These are phyloP conservation scores for Boechera stricta DNA, from an alignment of 345 rosid species.

Conservation along the genomic window DNA sequence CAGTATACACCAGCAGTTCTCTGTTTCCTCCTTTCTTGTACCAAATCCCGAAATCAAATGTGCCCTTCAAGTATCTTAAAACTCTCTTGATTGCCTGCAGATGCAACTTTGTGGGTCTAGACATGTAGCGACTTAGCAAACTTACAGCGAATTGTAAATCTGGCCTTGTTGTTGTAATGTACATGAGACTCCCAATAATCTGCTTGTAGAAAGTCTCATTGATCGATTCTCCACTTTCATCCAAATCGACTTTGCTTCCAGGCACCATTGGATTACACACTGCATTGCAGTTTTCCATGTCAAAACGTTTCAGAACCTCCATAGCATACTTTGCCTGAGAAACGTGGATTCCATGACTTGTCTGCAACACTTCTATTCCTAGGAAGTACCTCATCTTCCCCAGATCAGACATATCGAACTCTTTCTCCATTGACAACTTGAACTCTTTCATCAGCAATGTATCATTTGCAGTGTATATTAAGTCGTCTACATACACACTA, in stretches of 20 bases:
- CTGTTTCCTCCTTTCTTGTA: background rate
- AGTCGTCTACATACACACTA: background rate
- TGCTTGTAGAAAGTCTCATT: background rate
- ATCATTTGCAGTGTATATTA: background rate
- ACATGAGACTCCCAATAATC: background rate
- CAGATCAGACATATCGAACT: background rate
- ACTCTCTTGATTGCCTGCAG: background rate
- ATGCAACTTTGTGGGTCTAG: background rate
- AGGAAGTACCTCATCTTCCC: background rate
- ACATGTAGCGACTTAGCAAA: background rate
- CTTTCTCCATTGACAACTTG: background rate
- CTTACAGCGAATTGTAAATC: background rate
- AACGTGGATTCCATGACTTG: background rate
- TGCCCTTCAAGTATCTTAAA: background rate
- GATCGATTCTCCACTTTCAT: background rate
- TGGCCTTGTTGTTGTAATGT: background rate
- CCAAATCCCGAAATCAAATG: background rate
- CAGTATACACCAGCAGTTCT: background rate
- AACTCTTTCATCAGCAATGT: background rate
- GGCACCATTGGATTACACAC: background rate
- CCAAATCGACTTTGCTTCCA: background rate
- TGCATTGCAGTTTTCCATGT: background rate
- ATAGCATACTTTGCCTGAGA: background rate
- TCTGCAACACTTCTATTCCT: background rate
- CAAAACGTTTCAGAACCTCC: background rate